These are phyloP conservation scores for Nigrograna mackinnonii DNA, from an alignment of 2,329 filamentous ascomycete species.

Conservation along the genomic window DNA sequence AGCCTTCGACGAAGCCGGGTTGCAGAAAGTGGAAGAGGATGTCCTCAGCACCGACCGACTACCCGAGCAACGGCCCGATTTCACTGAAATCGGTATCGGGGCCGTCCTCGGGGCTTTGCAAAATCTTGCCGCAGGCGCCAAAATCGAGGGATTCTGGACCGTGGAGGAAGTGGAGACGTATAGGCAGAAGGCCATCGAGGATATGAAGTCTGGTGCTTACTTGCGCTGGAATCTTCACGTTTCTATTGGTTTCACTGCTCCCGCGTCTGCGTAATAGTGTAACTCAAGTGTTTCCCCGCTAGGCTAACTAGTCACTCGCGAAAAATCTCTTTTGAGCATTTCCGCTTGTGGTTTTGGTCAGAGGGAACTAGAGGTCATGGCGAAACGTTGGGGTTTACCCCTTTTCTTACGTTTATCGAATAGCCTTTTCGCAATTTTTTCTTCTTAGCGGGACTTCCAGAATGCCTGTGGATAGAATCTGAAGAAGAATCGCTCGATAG, in stretches of 20 bases:
- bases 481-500: no score
- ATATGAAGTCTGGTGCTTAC: slow-evolving; percentile 29
- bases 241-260: slow-evolving; percentile 25
- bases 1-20: slow-evolving; percentile 20
- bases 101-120: slow-evolving; percentile 26
- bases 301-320: no score
- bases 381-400: no score
- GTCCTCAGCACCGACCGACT: slow-evolving; percentile 29
- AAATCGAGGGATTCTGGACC: slow-evolving; percentile 25
- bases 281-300: no score
- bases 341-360: no score
- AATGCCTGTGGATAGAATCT: no score
- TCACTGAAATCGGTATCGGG: slow-evolving; percentile 30
- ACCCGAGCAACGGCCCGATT: slow-evolving; percentile 22
- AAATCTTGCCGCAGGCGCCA: slow-evolving; percentile 22
- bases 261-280: no score
- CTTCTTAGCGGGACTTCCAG: no score
- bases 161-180: slow-evolving; percentile 19
- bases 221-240: slow-evolving; percentile 34
- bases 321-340: no score
- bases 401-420: no score
- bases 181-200: slow-evolving; percentile 18
- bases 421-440: not conserved
- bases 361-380: no score
- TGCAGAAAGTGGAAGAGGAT: slow-evolving; percentile 23